Evolutionary conservation across 495 filamentous ascomycete genomes (phyloP).

Genomic region (Entonaema liquescens): DNA sequence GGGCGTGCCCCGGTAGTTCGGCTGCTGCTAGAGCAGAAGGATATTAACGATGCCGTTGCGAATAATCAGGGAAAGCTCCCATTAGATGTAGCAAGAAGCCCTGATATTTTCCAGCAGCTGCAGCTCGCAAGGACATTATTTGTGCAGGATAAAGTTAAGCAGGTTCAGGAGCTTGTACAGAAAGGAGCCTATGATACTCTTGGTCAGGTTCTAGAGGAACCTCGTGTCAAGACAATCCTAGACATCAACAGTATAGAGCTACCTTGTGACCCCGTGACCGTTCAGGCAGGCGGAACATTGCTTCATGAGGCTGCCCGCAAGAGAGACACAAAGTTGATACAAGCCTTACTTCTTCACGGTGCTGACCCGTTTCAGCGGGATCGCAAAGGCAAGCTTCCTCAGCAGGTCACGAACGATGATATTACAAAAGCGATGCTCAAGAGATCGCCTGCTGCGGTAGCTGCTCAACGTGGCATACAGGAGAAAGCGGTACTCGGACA

Average conservation of each 20-base stretch:
- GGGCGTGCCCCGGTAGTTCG: constrained; percentile 81
- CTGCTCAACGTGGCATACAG: constrained; percentile 93
- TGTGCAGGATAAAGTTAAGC: constrained; percentile 82
- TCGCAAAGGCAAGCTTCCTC: constrained; percentile 92
- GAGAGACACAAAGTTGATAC: constrained; percentile 83
- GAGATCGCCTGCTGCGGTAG: constrained; percentile 91
- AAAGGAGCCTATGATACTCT: constrained; percentile 77
- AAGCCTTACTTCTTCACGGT: constrained; percentile 89
- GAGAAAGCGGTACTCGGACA: constrained; percentile 93
- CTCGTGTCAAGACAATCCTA: constrained; percentile 80
- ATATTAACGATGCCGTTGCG: constrained; percentile 87
- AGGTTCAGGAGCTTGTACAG: constrained; percentile 79
- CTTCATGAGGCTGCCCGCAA: constrained; percentile 92
- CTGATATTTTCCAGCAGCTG: constrained; percentile 94
- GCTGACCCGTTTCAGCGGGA: constrained; percentile 98
- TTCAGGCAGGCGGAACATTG: constrained; percentile 82
- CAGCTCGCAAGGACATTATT: constrained; percentile 91
- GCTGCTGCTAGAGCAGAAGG: constrained; percentile 77
- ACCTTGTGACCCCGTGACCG: constrained; percentile 78
- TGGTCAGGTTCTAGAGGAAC: constrained; percentile 81
- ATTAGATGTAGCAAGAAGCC: constrained; percentile 86
- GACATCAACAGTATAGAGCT: constrained; percentile 93
- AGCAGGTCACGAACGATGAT: constrained; percentile 98
- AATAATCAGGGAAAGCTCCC: constrained; percentile 89
- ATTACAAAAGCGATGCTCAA: constrained; percentile 85